Evolutionary conservation across 176 grass and related monocot species (phyloP), one percentile per base, ranked within the genome.

Genomic region (Eragrostis curvula): DNA sequence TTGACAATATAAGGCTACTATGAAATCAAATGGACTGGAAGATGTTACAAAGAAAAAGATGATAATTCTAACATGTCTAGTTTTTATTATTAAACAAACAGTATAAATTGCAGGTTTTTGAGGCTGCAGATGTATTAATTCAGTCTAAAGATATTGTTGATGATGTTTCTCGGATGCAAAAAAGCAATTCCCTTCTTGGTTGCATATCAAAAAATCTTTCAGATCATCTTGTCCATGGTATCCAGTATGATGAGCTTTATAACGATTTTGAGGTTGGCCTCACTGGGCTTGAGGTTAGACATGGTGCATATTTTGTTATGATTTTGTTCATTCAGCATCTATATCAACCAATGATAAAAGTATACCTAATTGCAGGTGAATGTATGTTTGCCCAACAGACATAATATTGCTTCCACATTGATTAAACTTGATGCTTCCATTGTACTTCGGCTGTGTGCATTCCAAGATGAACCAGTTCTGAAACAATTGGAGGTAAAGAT

Each of bases 251-350:
- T 76, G 84, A 91, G 69, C 75, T 98, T 56, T 98, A 98, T 88
- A 92, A 93, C 48, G 55, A 91, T 77, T 93, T 98, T 88, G 90
- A 93, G 70, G 71, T 98, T 95, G 69, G 70, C 77, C 62, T 98
- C 68, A 83, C 71, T 50, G 86, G 84, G 47, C 86, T 88, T 67
- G 76, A 98, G 96, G 96, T 98, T 76, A 87, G 77, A 65, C 66
- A 48, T 69, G n/a, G 59, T 69, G 59, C 66, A 74, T 52, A 40
- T 46, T 79, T 64, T 53, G n/a, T 87, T 82, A 18, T 73, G 15
- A 24, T 58, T 91, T 67, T 49, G 36, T 44, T 74, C 8, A 40
- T 92, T 88, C 83, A 75, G 48, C 67, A 74, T 87, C 60, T 32
- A 70, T 75, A 73, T 16, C 21, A 79, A 71, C 23, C 68, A 79